Conservation (phyloP, 2,329 filamentous ascomycete species). For the Cladophialophora exuberans region DNA sequence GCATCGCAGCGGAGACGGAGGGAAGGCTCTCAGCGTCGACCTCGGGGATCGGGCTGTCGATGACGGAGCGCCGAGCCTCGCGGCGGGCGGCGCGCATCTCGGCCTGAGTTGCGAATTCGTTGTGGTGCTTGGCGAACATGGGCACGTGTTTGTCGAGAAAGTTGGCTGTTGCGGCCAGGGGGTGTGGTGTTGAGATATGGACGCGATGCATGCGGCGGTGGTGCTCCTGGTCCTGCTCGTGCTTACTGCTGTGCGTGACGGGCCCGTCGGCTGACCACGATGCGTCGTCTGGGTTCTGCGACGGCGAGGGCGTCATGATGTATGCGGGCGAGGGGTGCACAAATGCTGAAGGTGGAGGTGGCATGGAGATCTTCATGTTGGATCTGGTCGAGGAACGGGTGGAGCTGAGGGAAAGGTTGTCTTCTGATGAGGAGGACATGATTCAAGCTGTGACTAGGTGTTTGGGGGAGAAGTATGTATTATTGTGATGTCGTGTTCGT, state of each 20-base stretch:
- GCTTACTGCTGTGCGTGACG: no score
- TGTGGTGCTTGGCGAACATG: conserved; percentile 26
- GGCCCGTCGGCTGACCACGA: conserved; percentile 3
- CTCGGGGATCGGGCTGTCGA: conserved; percentile 22
- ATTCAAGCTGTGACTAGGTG: no score
- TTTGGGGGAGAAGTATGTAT: no score
- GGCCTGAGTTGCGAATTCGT: conserved; percentile 14
- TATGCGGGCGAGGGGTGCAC: conserved; percentile 14
- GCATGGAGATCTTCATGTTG: conserved; percentile 22
- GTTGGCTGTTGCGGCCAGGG: conserved; percentile 13
- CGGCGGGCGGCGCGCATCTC: conserved; percentile 17
- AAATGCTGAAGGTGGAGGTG: conserved; percentile 14
- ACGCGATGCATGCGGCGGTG: conserved; percentile 14
- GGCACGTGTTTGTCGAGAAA: conserved; percentile 28
- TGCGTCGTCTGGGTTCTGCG: conserved; percentile 14
- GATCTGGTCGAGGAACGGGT: conserved; percentile 19
- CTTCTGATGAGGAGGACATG: conserved; percentile 1
- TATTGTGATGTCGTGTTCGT: no score
- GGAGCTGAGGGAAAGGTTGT: conserved; percentile 2
- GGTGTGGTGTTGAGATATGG: conserved; percentile 26
- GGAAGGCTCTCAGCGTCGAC: conserved; percentile 12
- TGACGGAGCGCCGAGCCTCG: conserved; percentile 21
- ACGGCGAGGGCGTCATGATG: conserved; percentile 15
- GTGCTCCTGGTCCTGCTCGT: not conserved
- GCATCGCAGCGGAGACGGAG: conserved; percentile 9